phyloP scores from a whole-genome alignment of 495 filamentous ascomycete genomes.

The Cryomyces minteri region DNA sequence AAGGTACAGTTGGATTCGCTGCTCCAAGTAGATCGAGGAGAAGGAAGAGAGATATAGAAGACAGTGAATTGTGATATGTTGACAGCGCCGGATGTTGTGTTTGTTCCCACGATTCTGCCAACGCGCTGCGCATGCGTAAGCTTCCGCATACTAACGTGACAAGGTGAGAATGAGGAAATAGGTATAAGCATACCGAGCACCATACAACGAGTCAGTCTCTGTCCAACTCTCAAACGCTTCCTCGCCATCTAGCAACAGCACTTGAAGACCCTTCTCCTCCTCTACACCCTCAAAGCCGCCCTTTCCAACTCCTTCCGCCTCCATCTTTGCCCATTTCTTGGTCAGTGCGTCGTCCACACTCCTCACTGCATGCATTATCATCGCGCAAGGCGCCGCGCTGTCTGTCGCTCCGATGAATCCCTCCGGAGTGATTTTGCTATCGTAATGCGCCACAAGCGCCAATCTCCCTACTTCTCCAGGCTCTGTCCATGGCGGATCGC shows the following conservation, averaged over 20 bases:
- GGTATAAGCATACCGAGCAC: conserved; percentile 38
- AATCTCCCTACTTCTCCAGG: conserved; percentile 59
- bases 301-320: conserved; percentile 28
- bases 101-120: conserved; percentile 58
- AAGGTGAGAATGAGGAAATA: background rate
- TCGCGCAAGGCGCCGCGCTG: conserved; percentile 82
- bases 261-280: conserved; percentile 69
- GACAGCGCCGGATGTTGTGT: conserved; percentile 48
- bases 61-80: conserved; percentile 50
- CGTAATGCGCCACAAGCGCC: conserved; percentile 88
- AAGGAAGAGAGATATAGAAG: conserved; percentile 72
- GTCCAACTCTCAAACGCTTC: conserved; percentile 78
- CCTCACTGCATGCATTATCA: conserved; percentile 71
- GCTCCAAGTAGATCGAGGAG: conserved; percentile 83
- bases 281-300: conserved; percentile 29
- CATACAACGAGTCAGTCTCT: conserved; percentile 66
- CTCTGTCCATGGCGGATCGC: conserved; percentile 68
- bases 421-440: conserved; percentile 63
- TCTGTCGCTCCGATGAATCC: conserved; percentile 92
- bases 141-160: background rate
- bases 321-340: conserved; percentile 60
- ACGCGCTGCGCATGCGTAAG: conserved; percentile 24
- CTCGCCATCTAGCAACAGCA: conserved; percentile 83
- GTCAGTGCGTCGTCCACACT: conserved; percentile 63
- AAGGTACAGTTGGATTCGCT: conserved; percentile 47